A percentile compares a stretch with the other conserved stretches of the same genome.
phyloP scores from a whole-genome alignment of 2,329 filamentous ascomycete species.

The Blumeriella jaapii region DNA sequence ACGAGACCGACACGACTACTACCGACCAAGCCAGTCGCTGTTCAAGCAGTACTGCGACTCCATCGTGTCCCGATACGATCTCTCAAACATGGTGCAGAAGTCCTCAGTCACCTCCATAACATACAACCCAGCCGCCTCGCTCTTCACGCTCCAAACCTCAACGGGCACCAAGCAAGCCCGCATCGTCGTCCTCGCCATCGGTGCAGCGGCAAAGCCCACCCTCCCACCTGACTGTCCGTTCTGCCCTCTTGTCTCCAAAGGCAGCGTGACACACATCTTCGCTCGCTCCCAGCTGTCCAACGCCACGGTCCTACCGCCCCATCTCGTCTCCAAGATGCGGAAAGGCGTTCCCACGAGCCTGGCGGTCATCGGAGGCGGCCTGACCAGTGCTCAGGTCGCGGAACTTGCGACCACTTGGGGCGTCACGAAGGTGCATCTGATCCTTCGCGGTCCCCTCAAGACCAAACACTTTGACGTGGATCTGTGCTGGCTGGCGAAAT shows the following conservation, averaged over 20 bases:
- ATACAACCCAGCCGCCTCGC: slow-evolving; percentile 29
- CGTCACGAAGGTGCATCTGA: slow-evolving; percentile 54
- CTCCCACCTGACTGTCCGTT: slow-evolving; percentile 29
- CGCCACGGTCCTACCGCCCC: slow-evolving; percentile 12
- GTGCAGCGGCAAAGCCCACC: slow-evolving; percentile 49
- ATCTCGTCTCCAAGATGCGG: slow-evolving; percentile 37
- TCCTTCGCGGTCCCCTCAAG: slow-evolving; percentile 48
- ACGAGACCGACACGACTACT: slow-evolving; percentile 58
- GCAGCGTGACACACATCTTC: slow-evolving; percentile 17
- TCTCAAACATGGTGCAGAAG: slow-evolving; percentile 47
- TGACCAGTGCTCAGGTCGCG: slow-evolving; percentile 64
- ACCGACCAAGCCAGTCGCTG: slow-evolving; percentile 48
- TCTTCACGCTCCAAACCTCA: slow-evolving; percentile 55
- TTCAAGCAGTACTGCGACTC: slow-evolving; percentile 51
- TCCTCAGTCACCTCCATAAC: slow-evolving; percentile 29
- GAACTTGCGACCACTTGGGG: slow-evolving; percentile 55
- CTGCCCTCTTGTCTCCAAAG: slow-evolving; percentile 20
- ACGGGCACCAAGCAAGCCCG: slow-evolving; percentile 43
- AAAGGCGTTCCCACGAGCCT: slow-evolving; percentile 43
- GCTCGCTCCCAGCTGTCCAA: not conserved
- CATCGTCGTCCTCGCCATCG: slow-evolving; percentile 58
- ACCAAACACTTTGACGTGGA: slow-evolving; percentile 72
- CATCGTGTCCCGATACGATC: slow-evolving; percentile 44
- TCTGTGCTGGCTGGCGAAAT: slow-evolving; percentile 72
- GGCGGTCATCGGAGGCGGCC: slow-evolving; percentile 61